Conservation (phyloP, 2,329 filamentous ascomycete genomes). For the Ophiostoma populinum region DNA sequence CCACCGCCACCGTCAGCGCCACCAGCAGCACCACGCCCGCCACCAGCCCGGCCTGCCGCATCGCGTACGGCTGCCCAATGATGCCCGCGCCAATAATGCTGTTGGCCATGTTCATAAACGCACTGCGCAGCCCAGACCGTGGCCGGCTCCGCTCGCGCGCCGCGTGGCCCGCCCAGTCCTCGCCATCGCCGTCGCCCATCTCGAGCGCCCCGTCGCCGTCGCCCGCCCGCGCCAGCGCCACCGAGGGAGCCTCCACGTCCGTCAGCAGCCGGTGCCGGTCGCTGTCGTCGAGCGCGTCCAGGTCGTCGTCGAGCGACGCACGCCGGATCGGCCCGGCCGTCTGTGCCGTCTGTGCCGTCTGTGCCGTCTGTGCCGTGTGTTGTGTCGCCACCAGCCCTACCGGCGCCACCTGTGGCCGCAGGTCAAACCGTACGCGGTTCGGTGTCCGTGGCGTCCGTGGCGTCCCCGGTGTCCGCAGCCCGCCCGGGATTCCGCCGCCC, state of each 20-base stretch:
- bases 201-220: not conserved
- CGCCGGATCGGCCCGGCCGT: conserved; percentile 2
- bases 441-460: conserved; percentile 40
- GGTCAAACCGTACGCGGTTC: conserved; percentile 60
- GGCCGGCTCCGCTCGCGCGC: conserved; percentile 45
- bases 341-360: too few species aligned
- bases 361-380: too few species aligned
- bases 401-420: conserved; percentile 16
- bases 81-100: conserved; percentile 75
- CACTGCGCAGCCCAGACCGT: conserved; percentile 68
- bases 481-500: not conserved
- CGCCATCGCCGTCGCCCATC: conserved; percentile 11
- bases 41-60: conserved; percentile 74
- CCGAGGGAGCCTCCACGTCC: conserved; percentile 66
- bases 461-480: not conserved
- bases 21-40: conserved; percentile 67
- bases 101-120: conserved; percentile 99
- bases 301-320: conserved; percentile 10
- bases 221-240: conserved; percentile 39
- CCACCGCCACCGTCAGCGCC: conserved; percentile 63
- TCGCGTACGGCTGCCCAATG: conserved; percentile 85
- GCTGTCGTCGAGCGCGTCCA: conserved; percentile 18
- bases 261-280: conserved; percentile 50
- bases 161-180: conserved; percentile 26
- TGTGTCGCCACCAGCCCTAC: not conserved